Conservation (phyloP, 1,284 basidiomycete species). For the Bondarzewia mesenterica region DNA sequence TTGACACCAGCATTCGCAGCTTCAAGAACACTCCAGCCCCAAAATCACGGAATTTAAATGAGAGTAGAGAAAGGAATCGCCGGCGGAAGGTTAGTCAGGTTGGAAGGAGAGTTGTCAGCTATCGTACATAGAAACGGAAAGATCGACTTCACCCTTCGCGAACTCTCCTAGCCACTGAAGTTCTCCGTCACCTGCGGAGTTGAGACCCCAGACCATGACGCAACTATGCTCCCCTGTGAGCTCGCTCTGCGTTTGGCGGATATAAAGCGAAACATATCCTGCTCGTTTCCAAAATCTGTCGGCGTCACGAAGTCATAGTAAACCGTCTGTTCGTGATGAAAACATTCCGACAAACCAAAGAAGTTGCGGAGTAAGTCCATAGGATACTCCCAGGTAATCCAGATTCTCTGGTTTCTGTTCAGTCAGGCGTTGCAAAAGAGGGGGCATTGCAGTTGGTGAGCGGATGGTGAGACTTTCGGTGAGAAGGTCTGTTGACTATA, state of each 20-base stretch:
- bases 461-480: slow-evolving; percentile 75
- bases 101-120: too few species aligned
- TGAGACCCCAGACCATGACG: slow-evolving; percentile 82
- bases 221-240: slow-evolving; percentile 96
- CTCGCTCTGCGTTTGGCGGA: slow-evolving; percentile 91
- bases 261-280: slow-evolving; percentile 87
- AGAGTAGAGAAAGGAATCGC: too few species aligned
- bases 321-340: too few species aligned
- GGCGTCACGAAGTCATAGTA: neutral
- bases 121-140: too few species aligned
- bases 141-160: too few species aligned
- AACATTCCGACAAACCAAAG: slow-evolving; percentile 45
- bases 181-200: slow-evolving; percentile 53
- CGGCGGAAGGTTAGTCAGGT: too few species aligned
- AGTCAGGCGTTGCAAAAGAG: too few species aligned
- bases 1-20: too few species aligned
- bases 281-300: slow-evolving; percentile 91
- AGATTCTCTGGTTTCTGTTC: slow-evolving; percentile 87
- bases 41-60: too few species aligned
- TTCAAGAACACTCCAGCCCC: too few species aligned
- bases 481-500: slow-evolving; percentile 44
- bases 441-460: too few species aligned
- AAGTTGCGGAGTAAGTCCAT: slow-evolving; percentile 85
- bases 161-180: too few species aligned
- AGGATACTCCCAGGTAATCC: slow-evolving; percentile 96